Conservation (phyloP, 176 grass and related monocot genomes). For the Leersia perrieri region DNA sequence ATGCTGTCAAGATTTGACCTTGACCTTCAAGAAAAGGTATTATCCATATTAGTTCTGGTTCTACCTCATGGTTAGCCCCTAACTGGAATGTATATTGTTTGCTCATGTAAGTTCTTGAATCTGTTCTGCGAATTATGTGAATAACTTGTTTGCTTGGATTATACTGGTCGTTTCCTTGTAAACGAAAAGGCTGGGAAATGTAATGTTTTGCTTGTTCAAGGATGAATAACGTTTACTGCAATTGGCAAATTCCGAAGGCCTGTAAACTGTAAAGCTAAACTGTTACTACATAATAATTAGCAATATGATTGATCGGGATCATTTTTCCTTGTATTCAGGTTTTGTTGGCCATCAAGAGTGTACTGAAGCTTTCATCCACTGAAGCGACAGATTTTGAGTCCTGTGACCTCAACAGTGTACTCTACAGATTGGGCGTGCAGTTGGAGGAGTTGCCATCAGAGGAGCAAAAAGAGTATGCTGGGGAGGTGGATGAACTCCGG, state of each 20-base stretch:
- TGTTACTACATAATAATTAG: background rate
- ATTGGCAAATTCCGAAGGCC: background rate
- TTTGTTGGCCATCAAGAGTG: conserved; percentile 66
- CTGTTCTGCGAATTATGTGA: background rate
- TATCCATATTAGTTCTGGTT: background rate
- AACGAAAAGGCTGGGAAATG: background rate
- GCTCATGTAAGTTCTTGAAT: background rate
- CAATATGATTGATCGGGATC: background rate
- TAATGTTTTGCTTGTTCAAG: background rate
- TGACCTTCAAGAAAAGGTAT: conserved; percentile 92
- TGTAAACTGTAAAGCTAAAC: conserved; percentile 10
- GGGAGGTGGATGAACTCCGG: conserved; percentile 66
- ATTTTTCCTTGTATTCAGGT: conserved; percentile 32
- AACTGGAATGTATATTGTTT: background rate
- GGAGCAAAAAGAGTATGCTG: conserved; percentile 62
- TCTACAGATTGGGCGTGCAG: conserved; percentile 57
- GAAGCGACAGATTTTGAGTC: conserved; percentile 51
- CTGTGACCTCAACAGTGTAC: conserved; percentile 36
- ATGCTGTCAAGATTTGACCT: conserved; percentile 64
- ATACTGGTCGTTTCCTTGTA: background rate
- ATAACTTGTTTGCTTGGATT: background rate
- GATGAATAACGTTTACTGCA: background rate
- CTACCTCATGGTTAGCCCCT: background rate
- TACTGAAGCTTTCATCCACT: conserved; percentile 58
- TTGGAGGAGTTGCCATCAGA: conserved; percentile 59